These are phyloP conservation scores for Populus ilicifolia DNA, from an alignment of 345 rosid genomes.

Conservation along the genomic window DNA sequence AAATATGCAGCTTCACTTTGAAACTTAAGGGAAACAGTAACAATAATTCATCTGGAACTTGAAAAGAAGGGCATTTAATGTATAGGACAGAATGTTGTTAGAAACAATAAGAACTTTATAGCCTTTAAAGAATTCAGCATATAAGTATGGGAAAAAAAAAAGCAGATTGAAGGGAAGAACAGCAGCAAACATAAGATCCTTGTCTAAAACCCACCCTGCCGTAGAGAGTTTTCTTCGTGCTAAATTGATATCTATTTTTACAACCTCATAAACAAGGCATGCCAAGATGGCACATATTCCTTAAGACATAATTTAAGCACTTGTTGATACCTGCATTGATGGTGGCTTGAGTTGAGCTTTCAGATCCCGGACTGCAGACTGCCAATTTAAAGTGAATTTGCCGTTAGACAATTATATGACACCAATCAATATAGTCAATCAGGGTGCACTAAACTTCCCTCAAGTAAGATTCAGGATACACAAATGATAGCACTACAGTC, in stretches of 20 bases:
- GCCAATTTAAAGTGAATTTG: constrained; percentile 19
- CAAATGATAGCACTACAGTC: not conserved
- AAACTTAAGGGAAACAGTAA: not conserved
- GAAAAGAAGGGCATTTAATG: not conserved
- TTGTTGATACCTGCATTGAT: constrained; percentile 77
- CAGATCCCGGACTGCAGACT: constrained; percentile 93
- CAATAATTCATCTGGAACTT: not conserved
- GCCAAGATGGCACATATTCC: no score
- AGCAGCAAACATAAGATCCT: no score
- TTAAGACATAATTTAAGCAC: not conserved
- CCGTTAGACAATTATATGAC: constrained; percentile 1
- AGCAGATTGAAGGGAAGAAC: not conserved
- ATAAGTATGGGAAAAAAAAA: not conserved
- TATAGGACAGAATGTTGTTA: not conserved
- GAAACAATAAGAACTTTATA: not conserved
- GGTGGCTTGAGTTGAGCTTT: constrained; percentile 95
- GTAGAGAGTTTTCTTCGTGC: no score
- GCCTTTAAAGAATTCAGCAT: not conserved
- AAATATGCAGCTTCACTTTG: not conserved
- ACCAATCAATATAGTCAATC: not conserved
- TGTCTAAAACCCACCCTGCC: no score
- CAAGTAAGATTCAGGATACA: no score
- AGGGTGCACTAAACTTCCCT: not conserved
- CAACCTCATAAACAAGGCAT: no score
- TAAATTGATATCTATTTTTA: no score